These are phyloP conservation scores for Vanrija pseudolonga DNA, from an alignment of 1,284 basidiomycete species.

Conservation along the genomic window DNA sequence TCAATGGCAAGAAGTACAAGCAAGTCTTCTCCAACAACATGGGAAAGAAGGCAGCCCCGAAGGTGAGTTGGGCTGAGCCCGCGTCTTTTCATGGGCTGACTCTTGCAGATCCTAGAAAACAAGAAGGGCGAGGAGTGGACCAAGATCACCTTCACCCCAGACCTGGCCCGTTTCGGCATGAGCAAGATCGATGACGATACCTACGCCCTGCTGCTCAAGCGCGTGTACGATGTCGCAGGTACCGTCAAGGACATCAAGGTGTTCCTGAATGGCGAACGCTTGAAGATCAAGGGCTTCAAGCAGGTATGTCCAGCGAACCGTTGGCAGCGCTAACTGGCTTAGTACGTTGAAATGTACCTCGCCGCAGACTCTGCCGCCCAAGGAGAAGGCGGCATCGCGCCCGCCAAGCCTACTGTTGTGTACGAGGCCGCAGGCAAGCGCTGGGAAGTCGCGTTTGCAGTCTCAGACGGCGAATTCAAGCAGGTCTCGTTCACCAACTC, in stretches of 20 bases:
- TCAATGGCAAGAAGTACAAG: slow-evolving; percentile 83
- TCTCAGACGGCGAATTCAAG: slow-evolving; percentile 80
- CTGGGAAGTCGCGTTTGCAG: slow-evolving; percentile 95
- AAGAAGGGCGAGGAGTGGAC: slow-evolving; percentile 84
- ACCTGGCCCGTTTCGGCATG: slow-evolving; percentile 91
- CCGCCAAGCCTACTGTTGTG: slow-evolving; percentile 71
- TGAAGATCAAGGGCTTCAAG: slow-evolving; percentile 96
- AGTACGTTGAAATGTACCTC: slow-evolving; percentile 92
- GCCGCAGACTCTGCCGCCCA: slow-evolving; percentile 59
- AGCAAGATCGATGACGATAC: slow-evolving; percentile 86
- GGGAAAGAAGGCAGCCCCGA: slow-evolving; percentile 77
- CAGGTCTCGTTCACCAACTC: slow-evolving; percentile 98
- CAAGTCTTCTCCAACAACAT: slow-evolving; percentile 96
- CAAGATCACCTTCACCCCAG: slow-evolving; percentile 91
- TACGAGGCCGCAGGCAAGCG: slow-evolving; percentile 73
- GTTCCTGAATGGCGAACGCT: slow-evolving; percentile 81
- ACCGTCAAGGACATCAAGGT: slow-evolving; percentile 93
- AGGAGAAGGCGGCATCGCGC: slow-evolving; percentile 67
- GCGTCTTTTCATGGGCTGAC: not conserved
- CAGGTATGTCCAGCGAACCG: slow-evolving; percentile 50
- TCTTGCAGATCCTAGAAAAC: slow-evolving; percentile 75
- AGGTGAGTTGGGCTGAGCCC: slow-evolving; percentile 42
- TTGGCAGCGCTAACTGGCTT: not conserved
- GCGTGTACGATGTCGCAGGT: slow-evolving; percentile 96
- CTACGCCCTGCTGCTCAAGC: slow-evolving; percentile 82